phyloP scores from a whole-genome alignment of 176 grass and related monocot species.

The Typha latifolia region DNA sequence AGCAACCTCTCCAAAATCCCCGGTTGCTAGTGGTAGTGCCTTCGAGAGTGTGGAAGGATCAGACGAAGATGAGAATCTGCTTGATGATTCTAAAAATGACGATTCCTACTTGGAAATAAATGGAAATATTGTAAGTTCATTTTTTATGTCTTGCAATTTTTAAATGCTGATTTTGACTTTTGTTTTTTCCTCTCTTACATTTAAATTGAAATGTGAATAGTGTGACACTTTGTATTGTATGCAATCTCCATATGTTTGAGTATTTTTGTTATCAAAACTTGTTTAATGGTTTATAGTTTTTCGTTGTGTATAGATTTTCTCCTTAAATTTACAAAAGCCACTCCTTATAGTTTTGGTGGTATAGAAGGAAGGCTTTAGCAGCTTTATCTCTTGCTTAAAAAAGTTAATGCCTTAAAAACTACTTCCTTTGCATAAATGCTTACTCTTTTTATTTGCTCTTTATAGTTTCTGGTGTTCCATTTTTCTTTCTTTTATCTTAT shows the following conservation, averaged over 20 bases:
- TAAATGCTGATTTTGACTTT: background rate
- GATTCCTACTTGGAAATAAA: slow-evolving; percentile 39
- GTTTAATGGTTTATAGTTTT: background rate
- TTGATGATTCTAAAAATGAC: slow-evolving; percentile 39
- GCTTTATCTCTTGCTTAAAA: too few species aligned
- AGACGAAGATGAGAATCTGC: slow-evolving; percentile 63
- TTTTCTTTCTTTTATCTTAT: background rate
- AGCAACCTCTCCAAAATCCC: slow-evolving; percentile 62
- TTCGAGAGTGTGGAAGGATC: slow-evolving; percentile 63
- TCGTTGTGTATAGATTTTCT: background rate
- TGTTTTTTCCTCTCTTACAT: background rate
- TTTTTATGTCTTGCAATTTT: background rate
- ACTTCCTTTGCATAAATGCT: too few species aligned
- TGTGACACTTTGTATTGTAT: background rate
- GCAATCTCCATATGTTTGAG: background rate
- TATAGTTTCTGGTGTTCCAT: background rate
- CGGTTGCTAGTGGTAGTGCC: slow-evolving; percentile 36
- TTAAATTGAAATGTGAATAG: too few species aligned
- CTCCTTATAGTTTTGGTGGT: too few species aligned
- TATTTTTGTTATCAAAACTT: too few species aligned
- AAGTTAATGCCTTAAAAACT: too few species aligned
- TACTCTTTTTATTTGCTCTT: too few species aligned
- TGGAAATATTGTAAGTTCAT: slow-evolving; percentile 52
- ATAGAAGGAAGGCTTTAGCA: too few species aligned
- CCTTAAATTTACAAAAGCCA: too few species aligned